Evolutionary conservation across 108 stramenopile genomes (phyloP).

Genomic region (Skeletonema menzelii): DNA sequence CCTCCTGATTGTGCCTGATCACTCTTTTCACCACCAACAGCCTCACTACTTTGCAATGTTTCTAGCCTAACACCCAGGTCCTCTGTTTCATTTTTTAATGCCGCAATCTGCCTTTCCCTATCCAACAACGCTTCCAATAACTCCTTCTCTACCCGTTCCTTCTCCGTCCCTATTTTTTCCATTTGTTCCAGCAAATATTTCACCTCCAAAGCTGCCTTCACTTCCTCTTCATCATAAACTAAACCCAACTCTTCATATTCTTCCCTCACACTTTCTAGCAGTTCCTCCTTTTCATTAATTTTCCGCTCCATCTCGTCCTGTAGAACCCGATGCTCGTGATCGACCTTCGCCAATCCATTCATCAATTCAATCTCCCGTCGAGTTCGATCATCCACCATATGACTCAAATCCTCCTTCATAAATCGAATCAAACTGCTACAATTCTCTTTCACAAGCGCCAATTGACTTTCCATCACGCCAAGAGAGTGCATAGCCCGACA

Average conservation of each 20-base stretch:
- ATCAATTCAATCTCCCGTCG: constrained; percentile 72
- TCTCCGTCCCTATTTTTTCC: constrained; percentile 49
- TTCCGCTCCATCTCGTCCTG: constrained; percentile 59
- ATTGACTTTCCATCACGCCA: constrained; percentile 80
- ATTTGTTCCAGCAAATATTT: constrained; percentile 53
- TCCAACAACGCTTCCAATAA: constrained; percentile 61
- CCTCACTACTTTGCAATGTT: constrained; percentile 23
- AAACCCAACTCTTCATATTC: constrained; percentile 52
- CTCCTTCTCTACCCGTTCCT: constrained; percentile 56
- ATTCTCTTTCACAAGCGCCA: constrained; percentile 57
- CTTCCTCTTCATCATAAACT: constrained; percentile 45
- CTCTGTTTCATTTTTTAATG: constrained; percentile 43
- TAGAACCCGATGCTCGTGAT: constrained; percentile 53
- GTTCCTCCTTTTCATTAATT: constrained; percentile 49
- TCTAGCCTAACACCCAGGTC: constrained; percentile 39
- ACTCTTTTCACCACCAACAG: neutral
- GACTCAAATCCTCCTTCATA: constrained; percentile 55
- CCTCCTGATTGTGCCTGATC: neutral
- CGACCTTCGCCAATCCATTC: constrained; percentile 67
- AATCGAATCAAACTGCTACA: constrained; percentile 44
- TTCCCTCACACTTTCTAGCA: constrained; percentile 43
- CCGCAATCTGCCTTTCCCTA: constrained; percentile 54
- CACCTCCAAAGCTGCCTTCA: constrained; percentile 40
- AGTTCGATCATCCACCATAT: constrained; percentile 62
- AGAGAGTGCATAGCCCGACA: constrained; percentile 84